Percentiles rank a stretch among this genome's conserved stretches.
Evolutionary conservation across 306 rosid genomes (phyloP).

Genomic region (Myrica gale): DNA sequence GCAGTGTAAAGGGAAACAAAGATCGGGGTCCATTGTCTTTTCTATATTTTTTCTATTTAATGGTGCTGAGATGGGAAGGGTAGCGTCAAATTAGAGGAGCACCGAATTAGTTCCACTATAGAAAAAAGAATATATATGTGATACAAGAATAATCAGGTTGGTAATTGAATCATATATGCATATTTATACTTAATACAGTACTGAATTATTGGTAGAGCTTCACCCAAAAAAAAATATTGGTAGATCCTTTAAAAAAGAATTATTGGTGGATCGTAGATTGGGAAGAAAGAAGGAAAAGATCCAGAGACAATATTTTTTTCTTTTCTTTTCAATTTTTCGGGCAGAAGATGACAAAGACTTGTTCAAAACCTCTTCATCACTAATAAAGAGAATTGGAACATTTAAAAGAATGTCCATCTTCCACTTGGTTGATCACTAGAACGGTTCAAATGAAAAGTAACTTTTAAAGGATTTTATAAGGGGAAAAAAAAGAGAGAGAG

Average conservation of each 20-base stretch:
- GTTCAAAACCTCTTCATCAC: slow-evolving; percentile 22
- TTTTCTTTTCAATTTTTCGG: not conserved
- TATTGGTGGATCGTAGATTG: slow-evolving; percentile 34
- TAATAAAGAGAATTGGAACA: slow-evolving; percentile 22
- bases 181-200: not conserved
- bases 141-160: slow-evolving; percentile 27
- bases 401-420: slow-evolving; percentile 26
- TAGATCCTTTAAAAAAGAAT: no score
- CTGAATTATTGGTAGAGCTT: slow-evolving; percentile 46
- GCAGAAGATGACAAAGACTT: slow-evolving; percentile 6
- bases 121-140: slow-evolving; percentile 26
- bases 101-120: slow-evolving; percentile 37
- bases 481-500: no score
- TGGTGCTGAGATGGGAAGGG: slow-evolving; percentile 27
- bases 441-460: no score
- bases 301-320: not conserved
- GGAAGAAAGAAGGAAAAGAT: slow-evolving; percentile 36
- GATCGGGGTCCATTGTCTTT: slow-evolving; percentile 27
- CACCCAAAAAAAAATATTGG: no score
- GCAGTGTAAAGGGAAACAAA: slow-evolving; percentile 26
- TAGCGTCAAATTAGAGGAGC: slow-evolving; percentile 38
- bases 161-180: slow-evolving; percentile 17
- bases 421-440: slow-evolving; percentile 9
- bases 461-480: no score
- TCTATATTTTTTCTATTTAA: slow-evolving; percentile 2